Evolutionary conservation across 495 filamentous ascomycete genomes (phyloP), one percentile per base, ranked within the genome.

Genomic region (Aspergillus bertholletiae): DNA sequence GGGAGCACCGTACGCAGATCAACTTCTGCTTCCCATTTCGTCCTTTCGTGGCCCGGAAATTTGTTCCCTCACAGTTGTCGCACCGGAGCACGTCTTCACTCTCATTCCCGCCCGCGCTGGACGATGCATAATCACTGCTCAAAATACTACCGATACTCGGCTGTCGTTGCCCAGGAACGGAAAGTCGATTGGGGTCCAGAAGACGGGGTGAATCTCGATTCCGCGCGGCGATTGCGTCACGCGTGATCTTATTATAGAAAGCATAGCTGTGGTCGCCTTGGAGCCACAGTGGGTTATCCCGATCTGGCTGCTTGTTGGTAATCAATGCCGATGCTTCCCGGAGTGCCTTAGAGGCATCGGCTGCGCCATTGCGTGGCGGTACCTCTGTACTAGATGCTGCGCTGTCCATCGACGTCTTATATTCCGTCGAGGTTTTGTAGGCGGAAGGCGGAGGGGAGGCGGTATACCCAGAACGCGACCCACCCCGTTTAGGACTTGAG

Each of bases 231-330:
- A 76, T 40, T 7, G 75, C 76, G 51, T 76, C 71, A 46, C 76
- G 76, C 15, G 71, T 67, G 46, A 74, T 73, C 28, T 75, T 74
- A 43, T 75, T 78, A 73, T 80, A 83, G 57, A 74, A 83, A 7
- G 75, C 72, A 46, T 79, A 76, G 66, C 73, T 78, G 28, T 80
- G 79, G 17, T 78, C 78, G 22, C 73, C 77, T 57, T 77, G 73
- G 2, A 81, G 55, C 74, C 78, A 80, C 18, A 80, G 68, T 0
- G 80, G 76, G 34, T 80, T 75, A 7, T 70, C 65, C 41, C 70
- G 64, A 23, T 54, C 44, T 20, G 64, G 67, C 11, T 56, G 60
- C 17, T 53, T 58, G 8, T 28, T 28, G 13, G 54, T 27, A 34
- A 66, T 46, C 8, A 65, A 35, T 1, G 61, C 52, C 8, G 62